Base-by-base conservation (phyloP, 2,329 filamentous ascomycete genomes). In the Colletotrichum sp. region DNA sequence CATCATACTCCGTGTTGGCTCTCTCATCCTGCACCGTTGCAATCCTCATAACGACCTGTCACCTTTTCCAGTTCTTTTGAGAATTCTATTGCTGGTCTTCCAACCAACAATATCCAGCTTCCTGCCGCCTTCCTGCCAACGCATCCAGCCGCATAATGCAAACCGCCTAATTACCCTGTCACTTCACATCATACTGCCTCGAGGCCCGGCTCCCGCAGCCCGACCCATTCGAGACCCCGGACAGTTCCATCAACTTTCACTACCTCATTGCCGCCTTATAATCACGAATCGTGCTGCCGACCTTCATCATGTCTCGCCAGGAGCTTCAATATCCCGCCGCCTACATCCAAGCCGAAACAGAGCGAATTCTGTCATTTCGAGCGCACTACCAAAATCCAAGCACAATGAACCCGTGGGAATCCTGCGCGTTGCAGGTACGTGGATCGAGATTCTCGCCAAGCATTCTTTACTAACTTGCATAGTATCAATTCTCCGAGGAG, bases 401-500 rank as follows among this genome's bases (percentile, higher is more conserved):
- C 15, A 78, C 73, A 26, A 81, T 85, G 80, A 85, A 85, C 68
- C 76, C 83, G 1, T 85, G 84, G 84, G 84, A 86, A 76, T 65
- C 69, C 7, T 80, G 80, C 28, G 84, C 84, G n/a, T 68, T 86
- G 18, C 76, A 82, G 26, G 86, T 87, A 78, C 68, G 71, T 66
- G 9, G n/a, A 5, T 3, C 10, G 3, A 21, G 10, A 6, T 4
- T 6, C 9, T 16, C 15, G 15, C 16, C 9, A 13, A 6, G 3
- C 4, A 8, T 10, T 10, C 59, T 28, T 26, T 18, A 76, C 68
- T 63, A 13, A 75, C 49, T 52, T 4, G 15, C 7, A 8, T 21
- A 82, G 81, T 81, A 82, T 32, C 75, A 80, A 44, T 81, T 79
- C 28, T 78, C 79, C 55, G 79, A 80, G 34, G 76, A 79, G 24